phyloP scores from a whole-genome alignment of 305 asterid genomes.

The Fraxinus platypoda region DNA sequence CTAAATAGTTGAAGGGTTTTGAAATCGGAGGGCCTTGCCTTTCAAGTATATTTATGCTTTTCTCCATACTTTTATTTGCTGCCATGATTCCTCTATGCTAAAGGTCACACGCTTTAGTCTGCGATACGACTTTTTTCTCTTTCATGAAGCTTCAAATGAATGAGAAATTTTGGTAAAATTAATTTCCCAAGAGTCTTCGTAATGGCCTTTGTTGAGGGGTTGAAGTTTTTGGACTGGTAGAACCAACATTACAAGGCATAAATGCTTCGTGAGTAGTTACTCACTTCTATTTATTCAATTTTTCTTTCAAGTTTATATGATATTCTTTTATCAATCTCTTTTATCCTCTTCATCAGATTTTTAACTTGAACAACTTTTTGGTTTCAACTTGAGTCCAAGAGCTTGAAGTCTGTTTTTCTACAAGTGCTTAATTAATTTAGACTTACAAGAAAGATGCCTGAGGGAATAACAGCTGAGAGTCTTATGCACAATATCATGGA shows the following conservation, averaged over 20 bases:
- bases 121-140: neutral
- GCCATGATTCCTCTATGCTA: neutral
- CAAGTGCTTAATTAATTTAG: neutral
- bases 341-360: neutral
- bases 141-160: neutral
- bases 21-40: neutral
- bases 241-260: neutral
- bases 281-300: neutral
- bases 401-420: neutral
- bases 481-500: constrained; percentile 64
- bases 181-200: neutral
- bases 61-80: neutral
- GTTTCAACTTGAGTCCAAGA: neutral
- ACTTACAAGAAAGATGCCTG: constrained; percentile 51
- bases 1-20: neutral
- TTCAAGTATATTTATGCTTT: neutral
- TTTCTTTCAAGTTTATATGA: neutral
- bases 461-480: constrained; percentile 65
- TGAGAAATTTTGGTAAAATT: neutral
- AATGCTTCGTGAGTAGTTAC: neutral
- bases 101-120: no score
- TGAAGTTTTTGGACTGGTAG: neutral
- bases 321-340: neutral
- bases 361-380: neutral
- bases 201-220: neutral